Base-by-base conservation (phyloP, 1,139 yeast species). In the Geotrichum armillariae region DNA sequence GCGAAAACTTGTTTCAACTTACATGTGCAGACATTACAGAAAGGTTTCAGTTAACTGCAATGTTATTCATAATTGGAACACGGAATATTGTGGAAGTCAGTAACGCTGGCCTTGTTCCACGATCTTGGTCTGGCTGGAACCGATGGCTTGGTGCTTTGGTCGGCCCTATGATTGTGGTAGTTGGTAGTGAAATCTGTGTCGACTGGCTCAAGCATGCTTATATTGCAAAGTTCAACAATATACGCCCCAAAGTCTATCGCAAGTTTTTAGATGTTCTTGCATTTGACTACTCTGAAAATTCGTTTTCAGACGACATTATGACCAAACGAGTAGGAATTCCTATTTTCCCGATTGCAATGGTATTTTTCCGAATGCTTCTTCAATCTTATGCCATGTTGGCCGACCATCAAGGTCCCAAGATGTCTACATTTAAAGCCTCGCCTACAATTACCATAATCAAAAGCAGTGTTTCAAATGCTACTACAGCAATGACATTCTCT, bases 181-280 rank as follows among this genome's bases (percentile, higher is more conserved):
- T 90, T 46, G 96, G 95, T 0, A 83, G 94, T 52, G 97, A 90
- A 62, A 72, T 93, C 8, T 62, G 86, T 20, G 98, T 93, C 1
- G 99, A 93, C 67, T 91, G 98, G 97, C 71, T 91, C 49, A 93
- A 93, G 66, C 98, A 93, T 66, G 83, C 95, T 22, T 91, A 87
- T 63, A 83, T 91, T 53, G 77, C 85, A 34, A 87, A 89, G 62
- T 91, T 91, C 72, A 93, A 93, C 70, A 79, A 83, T 58, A 77
- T 93, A 43, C 74, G 82, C 50, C 96, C 97, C 0, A 67, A 77
- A 36, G 79, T 91, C 2, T 93, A 91, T 66, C 69, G 73, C 18
- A 83, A 84, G 56, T 93, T 82, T 63, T 66, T 82, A 27, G 76
- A 76, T 51, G 85, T 86, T 2, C 68, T 87, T 40, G 75, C 87